Evolutionary conservation across 768 basidiomycete genomes (phyloP).

Genomic region (Sarcodon sp.): DNA sequence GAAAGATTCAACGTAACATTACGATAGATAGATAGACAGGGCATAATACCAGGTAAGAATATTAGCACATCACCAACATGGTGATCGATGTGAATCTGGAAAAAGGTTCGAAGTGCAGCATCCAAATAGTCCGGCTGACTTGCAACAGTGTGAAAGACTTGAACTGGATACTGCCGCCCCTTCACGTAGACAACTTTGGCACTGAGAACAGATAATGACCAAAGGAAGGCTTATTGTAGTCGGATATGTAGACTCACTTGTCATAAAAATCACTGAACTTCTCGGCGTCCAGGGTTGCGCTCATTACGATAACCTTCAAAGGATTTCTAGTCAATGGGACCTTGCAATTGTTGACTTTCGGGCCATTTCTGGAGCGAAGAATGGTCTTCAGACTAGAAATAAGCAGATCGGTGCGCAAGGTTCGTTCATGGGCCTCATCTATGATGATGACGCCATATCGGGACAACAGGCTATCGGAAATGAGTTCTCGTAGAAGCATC

Average conservation of each 20-base stretch:
- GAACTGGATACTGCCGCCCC: slow-evolving; percentile 88
- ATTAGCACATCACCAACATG: slow-evolving; percentile 84
- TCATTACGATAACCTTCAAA: slow-evolving; percentile 93
- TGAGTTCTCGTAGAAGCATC: slow-evolving; percentile 90
- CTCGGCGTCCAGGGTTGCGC: slow-evolving; percentile 92
- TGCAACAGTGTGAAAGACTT: slow-evolving; percentile 63
- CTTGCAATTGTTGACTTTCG: slow-evolving; percentile 26
- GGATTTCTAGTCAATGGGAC: slow-evolving; percentile 31
- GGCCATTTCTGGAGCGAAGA: slow-evolving; percentile 46
- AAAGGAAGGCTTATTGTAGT: neutral
- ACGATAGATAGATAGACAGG: neutral
- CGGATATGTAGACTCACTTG: slow-evolving; percentile 36
- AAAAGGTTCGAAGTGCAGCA: slow-evolving; percentile 84
- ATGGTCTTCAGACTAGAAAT: slow-evolving; percentile 84
- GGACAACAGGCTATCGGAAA: slow-evolving; percentile 63
- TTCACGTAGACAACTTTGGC: slow-evolving; percentile 85
- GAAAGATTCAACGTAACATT: neutral
- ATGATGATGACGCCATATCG: slow-evolving; percentile 83
- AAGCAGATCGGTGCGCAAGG: slow-evolving; percentile 87
- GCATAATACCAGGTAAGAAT: slow-evolving; percentile 66
- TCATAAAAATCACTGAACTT: slow-evolving; percentile 85
- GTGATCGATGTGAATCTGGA: slow-evolving; percentile 78
- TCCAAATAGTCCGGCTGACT: slow-evolving; percentile 80
- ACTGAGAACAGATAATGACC: slow-evolving; percentile 23
- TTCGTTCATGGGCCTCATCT: slow-evolving; percentile 96